Conservation (phyloP, 495 filamentous ascomycete genomes). For the Aspergillus ellipticus region DNA sequence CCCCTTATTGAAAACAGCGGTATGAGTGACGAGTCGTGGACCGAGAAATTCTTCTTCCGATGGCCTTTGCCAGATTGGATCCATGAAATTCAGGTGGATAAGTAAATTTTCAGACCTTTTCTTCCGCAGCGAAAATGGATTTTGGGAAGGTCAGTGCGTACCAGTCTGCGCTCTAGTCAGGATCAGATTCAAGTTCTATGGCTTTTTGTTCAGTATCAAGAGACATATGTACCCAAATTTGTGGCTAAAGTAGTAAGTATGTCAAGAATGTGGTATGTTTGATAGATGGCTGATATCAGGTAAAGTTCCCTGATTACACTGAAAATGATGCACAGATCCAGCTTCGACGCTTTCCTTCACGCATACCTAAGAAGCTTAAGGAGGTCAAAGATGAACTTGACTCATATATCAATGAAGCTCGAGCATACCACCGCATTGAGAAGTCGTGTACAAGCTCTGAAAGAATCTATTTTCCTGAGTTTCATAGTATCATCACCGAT, state of each 20-base stretch:
- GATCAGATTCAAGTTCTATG: neutral
- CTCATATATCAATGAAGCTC: neutral
- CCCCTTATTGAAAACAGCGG: too few relatives aligned
- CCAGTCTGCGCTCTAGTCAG: constrained; percentile 1
- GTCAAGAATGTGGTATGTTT: neutral
- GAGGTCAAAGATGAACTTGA: constrained; percentile 2
- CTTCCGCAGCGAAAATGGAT: neutral
- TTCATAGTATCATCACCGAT: neutral
- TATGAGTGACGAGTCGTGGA: neutral
- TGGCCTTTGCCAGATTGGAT: neutral
- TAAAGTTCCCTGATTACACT: too few relatives aligned
- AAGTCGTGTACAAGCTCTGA: neutral
- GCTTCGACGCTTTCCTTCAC: too few relatives aligned
- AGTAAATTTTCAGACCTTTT: neutral
- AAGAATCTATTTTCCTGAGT: neutral
- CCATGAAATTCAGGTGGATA: neutral
- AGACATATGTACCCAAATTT: neutral
- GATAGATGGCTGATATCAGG: neutral
- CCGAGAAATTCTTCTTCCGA: neutral
- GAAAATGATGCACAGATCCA: too few relatives aligned
- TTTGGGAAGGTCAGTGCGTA: neutral
- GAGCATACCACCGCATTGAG: constrained; percentile 2
- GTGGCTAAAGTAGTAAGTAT: neutral
- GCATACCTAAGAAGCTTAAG: too few relatives aligned
- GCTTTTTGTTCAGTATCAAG: neutral